phyloP scores from a whole-genome alignment of 2,329 filamentous ascomycete genomes.

The Monosporascus sp. region DNA sequence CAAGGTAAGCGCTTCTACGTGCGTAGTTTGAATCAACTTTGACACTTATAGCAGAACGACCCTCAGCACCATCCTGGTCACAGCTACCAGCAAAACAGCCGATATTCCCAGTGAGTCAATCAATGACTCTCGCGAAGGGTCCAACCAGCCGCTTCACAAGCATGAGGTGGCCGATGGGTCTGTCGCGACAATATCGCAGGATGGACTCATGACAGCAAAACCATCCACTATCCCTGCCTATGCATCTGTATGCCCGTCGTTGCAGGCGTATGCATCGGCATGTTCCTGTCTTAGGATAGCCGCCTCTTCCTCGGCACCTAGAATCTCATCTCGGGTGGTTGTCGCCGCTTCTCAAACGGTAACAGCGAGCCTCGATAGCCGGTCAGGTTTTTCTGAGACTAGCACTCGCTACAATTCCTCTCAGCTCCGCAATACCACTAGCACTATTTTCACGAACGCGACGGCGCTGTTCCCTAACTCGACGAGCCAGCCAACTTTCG shows the following conservation, averaged over 20 bases:
- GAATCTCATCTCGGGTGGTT: constrained; percentile 3
- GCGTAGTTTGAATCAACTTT: not conserved
- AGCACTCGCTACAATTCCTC: not conserved
- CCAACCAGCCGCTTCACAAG: constrained; percentile 12
- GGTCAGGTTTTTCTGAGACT: not conserved
- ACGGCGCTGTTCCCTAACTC: constrained; percentile 9
- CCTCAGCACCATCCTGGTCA: constrained; percentile 3
- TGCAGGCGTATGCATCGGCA: constrained; percentile 13
- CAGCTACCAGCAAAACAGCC: constrained; percentile 5
- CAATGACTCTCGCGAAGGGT: constrained; percentile 6
- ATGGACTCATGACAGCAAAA: not conserved
- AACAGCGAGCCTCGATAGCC: constrained; percentile 3
- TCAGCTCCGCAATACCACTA: constrained; percentile 3
- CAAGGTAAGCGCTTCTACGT: constrained; percentile 3
- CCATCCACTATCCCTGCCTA: constrained; percentile 9
- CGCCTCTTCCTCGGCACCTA: not conserved
- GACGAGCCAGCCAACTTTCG: constrained; percentile 3
- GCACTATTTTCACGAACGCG: not conserved
- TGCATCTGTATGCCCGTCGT: constrained; percentile 11
- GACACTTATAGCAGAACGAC: constrained; percentile 2
- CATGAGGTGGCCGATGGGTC: constrained; percentile 12
- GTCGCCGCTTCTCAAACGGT: constrained; percentile 3
- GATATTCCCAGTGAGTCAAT: constrained; percentile 9
- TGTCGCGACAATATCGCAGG: constrained; percentile 4
- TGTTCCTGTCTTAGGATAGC: constrained; percentile 15